A percentile compares a stretch with the other conserved stretches of the same genome.
Conservation (phyloP, 768 basidiomycete species). For the Auricularia sp. region DNA sequence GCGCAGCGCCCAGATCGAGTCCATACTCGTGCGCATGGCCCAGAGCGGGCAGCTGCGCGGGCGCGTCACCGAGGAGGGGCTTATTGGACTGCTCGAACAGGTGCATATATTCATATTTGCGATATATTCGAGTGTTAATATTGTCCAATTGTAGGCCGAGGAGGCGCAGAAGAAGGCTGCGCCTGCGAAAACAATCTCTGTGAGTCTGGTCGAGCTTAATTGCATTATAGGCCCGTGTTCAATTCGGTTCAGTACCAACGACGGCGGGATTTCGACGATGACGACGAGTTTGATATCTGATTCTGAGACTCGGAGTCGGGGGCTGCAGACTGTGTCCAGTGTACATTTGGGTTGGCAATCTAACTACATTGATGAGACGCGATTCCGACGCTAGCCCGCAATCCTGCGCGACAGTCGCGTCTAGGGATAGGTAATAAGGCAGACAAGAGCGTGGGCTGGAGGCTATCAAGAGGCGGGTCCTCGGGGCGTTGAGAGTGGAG, state of each 20-base stretch:
- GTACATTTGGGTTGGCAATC: too few species aligned
- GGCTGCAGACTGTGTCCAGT: background rate
- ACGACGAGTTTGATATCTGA: conserved; percentile 41
- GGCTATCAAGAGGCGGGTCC: too few species aligned
- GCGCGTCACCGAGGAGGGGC: conserved; percentile 65
- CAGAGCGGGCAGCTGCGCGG: conserved; percentile 74
- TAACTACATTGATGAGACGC: too few species aligned
- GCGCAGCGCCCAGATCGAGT: conserved; percentile 71
- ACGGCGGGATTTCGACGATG: conserved; percentile 49
- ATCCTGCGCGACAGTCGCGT: too few species aligned
- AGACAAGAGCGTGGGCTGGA: too few species aligned
- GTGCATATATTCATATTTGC: conserved; percentile 25
- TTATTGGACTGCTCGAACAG: conserved; percentile 82
- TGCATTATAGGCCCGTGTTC: conserved; percentile 1
- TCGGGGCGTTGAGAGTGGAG: background rate
- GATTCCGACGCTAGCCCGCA: too few species aligned
- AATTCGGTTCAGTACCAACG: conserved; percentile 43
- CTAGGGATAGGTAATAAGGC: too few species aligned
- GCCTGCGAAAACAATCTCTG: conserved; percentile 32
- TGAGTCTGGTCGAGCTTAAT: conserved; percentile 15
- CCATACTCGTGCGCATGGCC: conserved; percentile 69
- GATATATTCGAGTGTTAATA: conserved; percentile 14
- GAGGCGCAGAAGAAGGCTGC: conserved; percentile 34
- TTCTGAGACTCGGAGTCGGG: background rate
- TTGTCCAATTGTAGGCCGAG: conserved; percentile 36